These are phyloP conservation scores for Jackrogersella minutella DNA, from an alignment of 495 filamentous ascomycete species.

Conservation along the genomic window DNA sequence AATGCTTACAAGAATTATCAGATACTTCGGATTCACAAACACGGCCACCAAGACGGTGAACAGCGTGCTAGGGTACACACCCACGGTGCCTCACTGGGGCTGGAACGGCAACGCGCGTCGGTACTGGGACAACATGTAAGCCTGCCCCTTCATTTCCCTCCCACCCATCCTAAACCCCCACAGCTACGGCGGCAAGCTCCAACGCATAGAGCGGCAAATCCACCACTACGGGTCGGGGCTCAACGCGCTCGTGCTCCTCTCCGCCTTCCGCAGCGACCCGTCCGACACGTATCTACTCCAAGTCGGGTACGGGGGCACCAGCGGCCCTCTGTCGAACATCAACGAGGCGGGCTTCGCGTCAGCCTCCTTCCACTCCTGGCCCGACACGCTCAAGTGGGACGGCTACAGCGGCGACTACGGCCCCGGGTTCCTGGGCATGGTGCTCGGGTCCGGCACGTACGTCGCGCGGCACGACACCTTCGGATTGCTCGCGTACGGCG, in stretches of 20 bases:
- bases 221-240: slow-evolving; percentile 65
- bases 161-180: not conserved
- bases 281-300: slow-evolving; percentile 53
- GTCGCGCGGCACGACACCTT: slow-evolving; percentile 50
- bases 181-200: slow-evolving; percentile 55
- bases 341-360: slow-evolving; percentile 57
- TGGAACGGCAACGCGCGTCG: slow-evolving; percentile 63
- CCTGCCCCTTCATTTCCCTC: not conserved
- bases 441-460: slow-evolving; percentile 55
- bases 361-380: slow-evolving; percentile 60
- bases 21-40: slow-evolving; percentile 54
- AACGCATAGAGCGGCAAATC: slow-evolving; percentile 61
- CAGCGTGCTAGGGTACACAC: slow-evolving; percentile 59
- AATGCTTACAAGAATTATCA: not conserved
- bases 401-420: slow-evolving; percentile 63
- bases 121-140: slow-evolving; percentile 61
- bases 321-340: slow-evolving; percentile 60
- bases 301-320: slow-evolving; percentile 58
- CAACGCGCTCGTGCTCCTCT: slow-evolving; percentile 59
- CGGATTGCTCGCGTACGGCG: slow-evolving; percentile 56
- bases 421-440: slow-evolving; percentile 56
- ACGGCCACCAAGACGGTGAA: slow-evolving; percentile 57
- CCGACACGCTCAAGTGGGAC: slow-evolving; percentile 61
- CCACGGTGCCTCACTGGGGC: slow-evolving; percentile 62
- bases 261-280: slow-evolving; percentile 51